phyloP scores from a whole-genome alignment of 2,329 filamentous ascomycete species.

The Lecanoromycetidae sp. region DNA sequence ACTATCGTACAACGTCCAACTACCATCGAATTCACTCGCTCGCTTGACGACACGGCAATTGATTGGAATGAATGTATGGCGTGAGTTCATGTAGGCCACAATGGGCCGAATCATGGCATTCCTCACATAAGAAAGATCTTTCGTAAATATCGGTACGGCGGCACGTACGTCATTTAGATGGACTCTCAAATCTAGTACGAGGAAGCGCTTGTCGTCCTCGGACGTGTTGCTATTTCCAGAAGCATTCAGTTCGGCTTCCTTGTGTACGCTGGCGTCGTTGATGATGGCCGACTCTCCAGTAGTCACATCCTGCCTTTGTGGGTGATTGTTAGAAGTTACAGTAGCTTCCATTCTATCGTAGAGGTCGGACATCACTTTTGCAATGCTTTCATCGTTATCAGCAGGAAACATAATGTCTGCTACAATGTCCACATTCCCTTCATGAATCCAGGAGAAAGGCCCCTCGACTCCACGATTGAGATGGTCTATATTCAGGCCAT shows the following conservation, averaged over 20 bases:
- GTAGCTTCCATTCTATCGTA: constrained; percentile 93
- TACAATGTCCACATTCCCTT: constrained; percentile 93
- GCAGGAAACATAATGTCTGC: constrained; percentile 89
- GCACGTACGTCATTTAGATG: constrained; percentile 92
- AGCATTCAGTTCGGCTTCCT: constrained; percentile 8
- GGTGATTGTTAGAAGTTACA: constrained; percentile 63
- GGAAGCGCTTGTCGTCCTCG: constrained; percentile 57
- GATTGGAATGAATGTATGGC: constrained; percentile 89
- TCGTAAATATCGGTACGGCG: constrained; percentile 82
- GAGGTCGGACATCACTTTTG: constrained; percentile 92
- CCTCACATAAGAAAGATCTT: constrained; percentile 87
- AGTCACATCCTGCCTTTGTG: constrained; percentile 21
- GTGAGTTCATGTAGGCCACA: constrained; percentile 94
- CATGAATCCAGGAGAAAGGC: constrained; percentile 94
- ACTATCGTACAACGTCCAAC: constrained; percentile 89
- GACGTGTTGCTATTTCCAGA: constrained; percentile 19
- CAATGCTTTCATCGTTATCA: constrained; percentile 76
- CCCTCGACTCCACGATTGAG: constrained; percentile 86
- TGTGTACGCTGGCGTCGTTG: constrained; percentile 9
- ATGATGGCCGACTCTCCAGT: constrained; percentile 11
- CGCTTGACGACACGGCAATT: constrained; percentile 89
- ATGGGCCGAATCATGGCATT: constrained; percentile 91
- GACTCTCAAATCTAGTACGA: constrained; percentile 90
- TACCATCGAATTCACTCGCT: constrained; percentile 79
- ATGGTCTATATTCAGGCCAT: constrained; percentile 89